A percentile compares a stretch with the other conserved stretches of the same genome.
These are phyloP conservation scores for Elsinoe arachidis DNA, from an alignment of 2,329 filamentous ascomycete species.

Conservation along the genomic window DNA sequence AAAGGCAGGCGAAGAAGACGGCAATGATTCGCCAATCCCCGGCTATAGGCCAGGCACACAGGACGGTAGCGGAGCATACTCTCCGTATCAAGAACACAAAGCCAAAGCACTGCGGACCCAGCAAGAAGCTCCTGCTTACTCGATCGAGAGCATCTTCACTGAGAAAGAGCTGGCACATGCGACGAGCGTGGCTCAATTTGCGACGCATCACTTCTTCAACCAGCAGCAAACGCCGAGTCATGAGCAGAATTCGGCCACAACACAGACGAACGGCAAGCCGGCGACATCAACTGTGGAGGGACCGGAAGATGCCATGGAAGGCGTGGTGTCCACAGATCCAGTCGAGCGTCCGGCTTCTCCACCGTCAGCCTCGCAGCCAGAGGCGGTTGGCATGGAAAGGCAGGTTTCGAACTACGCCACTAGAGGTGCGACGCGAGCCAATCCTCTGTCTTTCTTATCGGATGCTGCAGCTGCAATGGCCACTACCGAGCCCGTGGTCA, in stretches of 20 bases:
- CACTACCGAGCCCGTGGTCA: conserved; percentile 24
- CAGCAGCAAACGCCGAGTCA: conserved; percentile 31
- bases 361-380: conserved; percentile 22
- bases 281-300: conserved; percentile 22
- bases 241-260: conserved; percentile 17
- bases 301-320: conserved; percentile 21
- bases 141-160: conserved; percentile 56
- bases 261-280: conserved; percentile 9
- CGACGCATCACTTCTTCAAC: conserved; percentile 50
- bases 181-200: conserved; percentile 52
- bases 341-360: conserved; percentile 19
- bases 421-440: conserved; percentile 39
- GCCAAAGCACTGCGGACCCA: conserved; percentile 45
- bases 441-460: conserved; percentile 43
- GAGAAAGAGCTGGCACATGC: conserved; percentile 57
- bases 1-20: conserved; percentile 49
- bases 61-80: conserved; percentile 39
- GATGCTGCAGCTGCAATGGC: conserved; percentile 35
- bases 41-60: conserved; percentile 34
- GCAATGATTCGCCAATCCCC: conserved; percentile 49
- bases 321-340: conserved; percentile 18
- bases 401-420: conserved; percentile 50
- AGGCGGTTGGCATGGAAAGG: conserved; percentile 49
- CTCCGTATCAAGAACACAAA: conserved; percentile 46
- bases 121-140: conserved; percentile 51